Base-by-base conservation (phyloP, 2,329 filamentous ascomycete species). In the Emericellopsis cladophorae region DNA sequence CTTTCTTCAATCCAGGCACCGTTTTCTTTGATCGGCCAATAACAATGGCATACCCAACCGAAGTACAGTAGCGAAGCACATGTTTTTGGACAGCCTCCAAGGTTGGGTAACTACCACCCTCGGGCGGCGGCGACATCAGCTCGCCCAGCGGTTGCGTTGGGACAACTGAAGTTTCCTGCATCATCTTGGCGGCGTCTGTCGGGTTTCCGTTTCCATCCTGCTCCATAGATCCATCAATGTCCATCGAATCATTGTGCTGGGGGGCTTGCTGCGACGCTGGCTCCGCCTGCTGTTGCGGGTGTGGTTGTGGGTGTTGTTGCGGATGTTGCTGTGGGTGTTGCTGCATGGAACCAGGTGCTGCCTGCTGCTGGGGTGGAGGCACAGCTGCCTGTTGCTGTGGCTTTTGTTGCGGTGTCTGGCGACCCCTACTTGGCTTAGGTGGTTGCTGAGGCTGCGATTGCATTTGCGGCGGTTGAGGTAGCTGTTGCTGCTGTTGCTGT, bases 1-100 rank as follows among this genome's bases (percentile, higher is more conserved):
- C 77, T 56, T 81, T 81, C 53, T 81, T 81, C 46, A 81, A 51
- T 1, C 77, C 77, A 7, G 76, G 73, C 2, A 81, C 76, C 2
- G 75, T 79, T 61, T 81, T 81, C 54, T 81, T 81, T 0, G 77
- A 81, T 31, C 77, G 66, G 2, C 77, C 77, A 53, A 81, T 81
- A 45, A 81, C 77, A 40, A 81, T 78, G 7, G 77, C 77, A 54
- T 81, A 81, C 37, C 77, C 77, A 35, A 81, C 76, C 14, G 76
- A 78, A 0, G 76, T 78, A 51, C 76, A 80, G 51, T 81, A 80
- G n/a, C 67, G 62, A 43, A 81, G 59, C 15, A 80, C 76, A 24
- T 72, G 73, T 52, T 78, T 74, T 51, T 81, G 77, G 8, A 81
- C 71, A 7, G 75, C 74, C 45, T 81, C 77, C 22, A 81, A 63